Base-by-base conservation (phyloP, 1,284 basidiomycete species). In the Athelia sp. region DNA sequence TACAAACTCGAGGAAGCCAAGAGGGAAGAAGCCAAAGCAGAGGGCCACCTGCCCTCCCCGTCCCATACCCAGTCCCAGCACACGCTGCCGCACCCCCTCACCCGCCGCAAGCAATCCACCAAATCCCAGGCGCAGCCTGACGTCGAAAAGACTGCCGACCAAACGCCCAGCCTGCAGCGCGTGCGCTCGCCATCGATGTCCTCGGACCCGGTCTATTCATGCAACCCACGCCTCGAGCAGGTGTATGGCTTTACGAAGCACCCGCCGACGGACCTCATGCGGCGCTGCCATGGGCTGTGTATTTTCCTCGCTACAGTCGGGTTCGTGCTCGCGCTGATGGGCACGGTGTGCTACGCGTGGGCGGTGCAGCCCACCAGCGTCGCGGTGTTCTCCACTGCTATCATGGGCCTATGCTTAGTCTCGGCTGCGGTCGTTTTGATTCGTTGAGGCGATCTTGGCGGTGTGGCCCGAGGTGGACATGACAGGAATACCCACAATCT, bases 341-440 rank as follows among this genome's bases (percentile, higher is more conserved):
- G 81, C 0, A 74, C 80, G 32, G 10, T 79, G 15, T 71, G 70
- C 54, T 79, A 74, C 52, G 67, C 74, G 3, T 82, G 79, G 81
- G 67, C 69, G 9, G 57, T 62, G 35, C 69, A 79, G 47, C 67
- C 77, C 10, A 47, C 24, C 8, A 68, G 68, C 49, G 73, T 75
- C 2, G 66, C 71, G 36, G 61, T 75, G 32, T 75, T 77, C 31
- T 63, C 72, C 17, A 72, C 67, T 29, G 59, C 58, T 9, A 73
- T 69, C 50, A 60, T 76, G 53, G 74, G 59, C 0, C 53, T 64
- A 6, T 75, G 70, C 52, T 31, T 70, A 22, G 29, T 67, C n/a
- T 40, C 36, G 15, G 36, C n/a, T 9, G 36, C 36, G 15, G 15
- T 40, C 9, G 15, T 40, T n/a, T n/a, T 40, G n/a, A 40, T 17